Evolutionary conservation across 345 rosid species (phyloP), one percentile per base, ranked within the genome.

Genomic region (Streptanthus diversifolius): DNA sequence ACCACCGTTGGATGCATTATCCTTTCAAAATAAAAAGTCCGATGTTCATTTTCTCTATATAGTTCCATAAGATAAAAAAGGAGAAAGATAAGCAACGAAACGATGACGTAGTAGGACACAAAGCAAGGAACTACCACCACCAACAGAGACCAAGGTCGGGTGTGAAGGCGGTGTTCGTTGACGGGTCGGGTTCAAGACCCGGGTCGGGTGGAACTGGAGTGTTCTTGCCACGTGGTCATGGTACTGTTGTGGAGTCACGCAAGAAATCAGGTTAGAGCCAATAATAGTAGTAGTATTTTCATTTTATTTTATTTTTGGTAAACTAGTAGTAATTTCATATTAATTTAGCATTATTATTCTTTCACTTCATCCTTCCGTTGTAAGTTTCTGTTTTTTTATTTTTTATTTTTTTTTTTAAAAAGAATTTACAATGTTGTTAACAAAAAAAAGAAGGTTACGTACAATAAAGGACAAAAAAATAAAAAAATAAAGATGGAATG

Each of bases 131-230:
- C 57, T 47, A 61, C 80, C 63, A 67, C 52, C 60, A 63, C 29
- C 80, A 41, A 19, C 60, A 48, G 11, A 63, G 75, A 63, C 52
- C 66, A 1, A 80, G 80, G 56, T 81, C 93, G 0, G 87, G 83
- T 4, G 80, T 79, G 83, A 84, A 80, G 44, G 91, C 91, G n/a
- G 85, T 92, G 74, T 83, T 88, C 62, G 86, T 87, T 8, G 77
- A 79, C 19, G 83, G 83, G 56, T 53, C 83, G 15, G 79, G 87
- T 69, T 70, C 89, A 9, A 79, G 59, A 73, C 68, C 73, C 27
- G 81, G 79, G 21, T 82, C 96, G n/a, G 52, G 80, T 69, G 98
- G 97, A 27, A 93, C 98, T 1, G 98, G 98, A 21, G 98, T 93
- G 55, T 93, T 93, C 85, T 80, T 93, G 82, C 98, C 98, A 33